Evolutionary conservation across 2,329 filamentous ascomycete genomes (phyloP).

Genomic region (Exophiala sp.): DNA sequence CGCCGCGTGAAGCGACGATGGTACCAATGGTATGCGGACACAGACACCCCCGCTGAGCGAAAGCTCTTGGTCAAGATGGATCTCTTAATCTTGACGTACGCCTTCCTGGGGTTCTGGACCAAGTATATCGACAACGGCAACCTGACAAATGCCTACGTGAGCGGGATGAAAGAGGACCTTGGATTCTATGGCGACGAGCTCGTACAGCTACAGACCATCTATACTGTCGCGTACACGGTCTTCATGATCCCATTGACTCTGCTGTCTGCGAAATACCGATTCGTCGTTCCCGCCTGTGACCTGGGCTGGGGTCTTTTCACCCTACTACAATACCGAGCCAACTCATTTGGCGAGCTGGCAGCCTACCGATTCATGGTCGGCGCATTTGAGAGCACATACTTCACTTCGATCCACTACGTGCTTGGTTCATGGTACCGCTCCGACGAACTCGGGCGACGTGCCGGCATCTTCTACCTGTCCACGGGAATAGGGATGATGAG

Average conservation of each 20-base stretch:
- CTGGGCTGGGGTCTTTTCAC: conserved; percentile 32
- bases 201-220: conserved; percentile 29
- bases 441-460: conserved; percentile 35
- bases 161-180: conserved; percentile 43
- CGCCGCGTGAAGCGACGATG: background rate
- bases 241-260: conserved; percentile 50
- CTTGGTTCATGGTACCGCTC: conserved; percentile 25
- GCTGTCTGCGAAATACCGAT: conserved; percentile 35
- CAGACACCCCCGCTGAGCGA: conserved; percentile 46
- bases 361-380: conserved; percentile 18
- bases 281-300: conserved; percentile 32
- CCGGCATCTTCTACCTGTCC: conserved; percentile 35
- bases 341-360: conserved; percentile 10
- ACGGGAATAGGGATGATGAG: conserved; percentile 34
- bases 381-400: conserved; percentile 15
- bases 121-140: conserved; percentile 46
- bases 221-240: conserved; percentile 14
- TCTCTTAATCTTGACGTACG: conserved; percentile 43
- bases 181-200: conserved; percentile 46
- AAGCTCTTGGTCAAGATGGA: conserved; percentile 46
- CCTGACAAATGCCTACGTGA: conserved; percentile 33
- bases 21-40: conserved; percentile 43
- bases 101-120: conserved; percentile 38
- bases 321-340: conserved; percentile 22
- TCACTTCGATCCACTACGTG: conserved; percentile 31